These are phyloP conservation scores for Imleria badia DNA, from an alignment of 768 basidiomycete genomes.

Conservation along the genomic window DNA sequence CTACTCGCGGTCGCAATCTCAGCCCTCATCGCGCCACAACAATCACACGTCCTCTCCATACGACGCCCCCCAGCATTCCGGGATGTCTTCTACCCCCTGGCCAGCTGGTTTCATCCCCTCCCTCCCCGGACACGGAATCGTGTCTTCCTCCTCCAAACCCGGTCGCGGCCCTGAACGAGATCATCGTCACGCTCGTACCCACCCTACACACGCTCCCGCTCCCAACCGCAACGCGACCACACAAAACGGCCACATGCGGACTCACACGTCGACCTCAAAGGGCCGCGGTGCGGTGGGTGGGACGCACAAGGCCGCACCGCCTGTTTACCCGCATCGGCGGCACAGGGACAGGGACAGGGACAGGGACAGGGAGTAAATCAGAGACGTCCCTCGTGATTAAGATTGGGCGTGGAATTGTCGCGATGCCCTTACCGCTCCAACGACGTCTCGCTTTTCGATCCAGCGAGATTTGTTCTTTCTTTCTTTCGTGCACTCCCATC, in stretches of 20 bases:
- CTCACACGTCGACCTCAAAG: conserved; percentile 10
- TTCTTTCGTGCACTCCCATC: no score
- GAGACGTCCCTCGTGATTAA: background rate
- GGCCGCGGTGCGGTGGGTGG: background rate
- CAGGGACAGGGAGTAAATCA: background rate
- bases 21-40: background rate
- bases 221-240: background rate
- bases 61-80: conserved; percentile 7
- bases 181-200: background rate
- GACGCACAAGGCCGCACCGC: conserved; percentile 27
- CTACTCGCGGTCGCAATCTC: background rate
- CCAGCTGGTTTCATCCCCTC: conserved; percentile 23
- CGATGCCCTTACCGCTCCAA: conserved; percentile 28
- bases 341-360: background rate
- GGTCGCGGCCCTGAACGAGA: background rate
- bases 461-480: no score
- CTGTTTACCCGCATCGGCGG: conserved; percentile 21
- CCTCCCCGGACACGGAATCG: background rate
- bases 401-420: conserved; percentile 17
- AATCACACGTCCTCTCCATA: background rate
- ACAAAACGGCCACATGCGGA: background rate
- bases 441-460: conserved; percentile 34
- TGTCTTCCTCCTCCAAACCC: background rate
- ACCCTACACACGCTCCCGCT: background rate
- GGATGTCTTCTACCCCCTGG: conserved; percentile 8